Conservation (phyloP, 257 asterid genomes). For the Solanum arcanum region DNA sequence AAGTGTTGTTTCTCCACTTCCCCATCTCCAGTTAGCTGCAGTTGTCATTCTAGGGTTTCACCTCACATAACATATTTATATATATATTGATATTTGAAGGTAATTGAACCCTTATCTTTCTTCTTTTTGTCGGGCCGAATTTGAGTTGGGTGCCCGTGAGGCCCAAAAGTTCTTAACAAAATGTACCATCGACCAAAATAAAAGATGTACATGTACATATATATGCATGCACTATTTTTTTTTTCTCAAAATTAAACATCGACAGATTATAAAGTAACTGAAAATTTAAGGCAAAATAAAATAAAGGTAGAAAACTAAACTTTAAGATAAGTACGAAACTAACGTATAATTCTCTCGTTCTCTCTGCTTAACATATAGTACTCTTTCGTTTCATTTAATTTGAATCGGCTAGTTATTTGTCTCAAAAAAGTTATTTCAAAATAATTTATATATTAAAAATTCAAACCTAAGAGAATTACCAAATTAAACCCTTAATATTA, state of each 20-base stretch:
- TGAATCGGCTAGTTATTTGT: background rate
- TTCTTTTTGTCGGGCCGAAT: background rate
- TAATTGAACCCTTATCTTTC: background rate
- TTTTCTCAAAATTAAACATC: too few species aligned
- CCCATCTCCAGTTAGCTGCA: background rate
- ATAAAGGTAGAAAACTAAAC: too few species aligned
- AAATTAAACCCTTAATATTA: background rate
- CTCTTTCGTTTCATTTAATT: background rate
- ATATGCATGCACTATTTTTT: too few species aligned
- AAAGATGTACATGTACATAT: too few species aligned
- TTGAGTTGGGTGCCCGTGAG: background rate
- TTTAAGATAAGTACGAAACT: too few species aligned
- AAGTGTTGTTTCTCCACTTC: background rate
- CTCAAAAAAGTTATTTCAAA: background rate
- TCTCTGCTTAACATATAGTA: too few species aligned
- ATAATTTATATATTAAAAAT: too few species aligned
- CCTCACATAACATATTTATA: background rate
- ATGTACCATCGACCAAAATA: background rate
- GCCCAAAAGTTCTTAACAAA: background rate
- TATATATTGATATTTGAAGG: background rate
- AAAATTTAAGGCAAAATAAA: too few species aligned
- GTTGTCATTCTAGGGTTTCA: background rate
- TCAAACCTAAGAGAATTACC: background rate
- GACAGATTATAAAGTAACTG: too few species aligned
- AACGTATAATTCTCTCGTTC: background rate